A percentile compares a stretch with the other conserved stretches of the same genome.
Conservation (phyloP, 495 filamentous ascomycete species). For the Pyrenula aspistea region DNA sequence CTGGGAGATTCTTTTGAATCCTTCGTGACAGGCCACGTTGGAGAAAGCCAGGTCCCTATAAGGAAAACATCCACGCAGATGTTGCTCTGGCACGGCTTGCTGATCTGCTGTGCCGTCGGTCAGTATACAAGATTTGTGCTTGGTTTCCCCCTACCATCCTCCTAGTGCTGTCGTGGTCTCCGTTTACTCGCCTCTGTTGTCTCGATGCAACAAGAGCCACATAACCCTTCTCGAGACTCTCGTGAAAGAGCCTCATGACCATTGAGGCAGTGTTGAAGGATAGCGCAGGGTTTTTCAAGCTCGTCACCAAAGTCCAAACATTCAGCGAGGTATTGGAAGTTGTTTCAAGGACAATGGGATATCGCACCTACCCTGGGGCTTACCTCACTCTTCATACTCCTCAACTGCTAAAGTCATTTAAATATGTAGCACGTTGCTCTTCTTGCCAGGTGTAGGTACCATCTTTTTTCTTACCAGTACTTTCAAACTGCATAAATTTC, state of each 20-base stretch:
- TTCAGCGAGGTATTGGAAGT: not conserved
- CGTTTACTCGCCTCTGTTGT: not conserved
- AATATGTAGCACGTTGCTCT: not conserved
- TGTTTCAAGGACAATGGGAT: not conserved
- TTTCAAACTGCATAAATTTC: too few relatives aligned
- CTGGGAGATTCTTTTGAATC: too few relatives aligned
- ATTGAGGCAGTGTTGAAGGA: not conserved
- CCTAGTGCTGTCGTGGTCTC: not conserved
- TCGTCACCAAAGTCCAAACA: not conserved
- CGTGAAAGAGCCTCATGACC: not conserved
- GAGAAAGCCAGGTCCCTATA: not conserved
- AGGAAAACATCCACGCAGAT: not conserved
- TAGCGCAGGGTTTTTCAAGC: not conserved
- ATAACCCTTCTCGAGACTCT: not conserved
- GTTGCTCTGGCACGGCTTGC: not conserved
- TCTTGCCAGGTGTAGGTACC: not conserved
- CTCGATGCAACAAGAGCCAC: not conserved
- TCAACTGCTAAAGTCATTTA: not conserved
- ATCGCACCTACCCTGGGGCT: too few relatives aligned
- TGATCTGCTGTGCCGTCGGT: not conserved
- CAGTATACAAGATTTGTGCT: not conserved
- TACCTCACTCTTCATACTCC: not conserved
- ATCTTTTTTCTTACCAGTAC: too few relatives aligned
- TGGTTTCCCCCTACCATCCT: not conserved
- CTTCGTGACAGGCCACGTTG: not conserved